Base-by-base conservation (phyloP, 2,329 filamentous ascomycete species). In the Helminthosporium solani region DNA sequence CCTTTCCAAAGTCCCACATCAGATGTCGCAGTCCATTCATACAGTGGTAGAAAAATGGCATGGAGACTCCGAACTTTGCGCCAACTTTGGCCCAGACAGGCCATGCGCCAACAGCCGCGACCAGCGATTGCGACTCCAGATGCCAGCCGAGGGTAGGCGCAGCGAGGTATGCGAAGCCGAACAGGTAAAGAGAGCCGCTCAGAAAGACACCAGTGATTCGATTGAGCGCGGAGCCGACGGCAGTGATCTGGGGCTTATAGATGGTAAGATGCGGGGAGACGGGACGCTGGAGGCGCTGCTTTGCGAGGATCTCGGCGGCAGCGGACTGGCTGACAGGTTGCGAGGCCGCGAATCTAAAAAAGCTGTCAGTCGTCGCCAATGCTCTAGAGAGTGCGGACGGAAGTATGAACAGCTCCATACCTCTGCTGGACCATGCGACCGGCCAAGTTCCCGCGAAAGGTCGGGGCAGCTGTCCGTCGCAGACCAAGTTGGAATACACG, bases 181-280 rank as follows among this genome's bases (percentile, higher is more conserved):
- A 96, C 68, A 83, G 72, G 80, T 96, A 96, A 53, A 95, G 79
- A 40, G 77, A 73, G 54, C 86, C 88, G 49, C 84, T 85, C 57
- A 95, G 79, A 49, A 79, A 72, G 66, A 79, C 74, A 63, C 89
- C 91, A n/a, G 89, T 92, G 75, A 96, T 83, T 64, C 91, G 90
- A 77, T 90, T 88, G 73, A 88, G 79, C 47, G 78, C 83, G 60
- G 84, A 85, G 58, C 80, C 79, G 72, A 88, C 85, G 86, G 85
- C 96, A 61, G 89, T 94, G 75, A 96, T 87, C 72, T 89, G 84
- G 49, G 86, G 82, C 71, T 83, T 81, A 84, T 96, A 96, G 81
- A 95, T 91, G 65, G 75, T 70, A 53, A 96, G 82, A 70, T 96
- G 90, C 44, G 91, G 91, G 36, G 89, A 81, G 61, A 96, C 79